These are phyloP conservation scores for Powellomyces hirtus DNA, from an alignment of 192 early-diverging fungal species.

Conservation along the genomic window DNA sequence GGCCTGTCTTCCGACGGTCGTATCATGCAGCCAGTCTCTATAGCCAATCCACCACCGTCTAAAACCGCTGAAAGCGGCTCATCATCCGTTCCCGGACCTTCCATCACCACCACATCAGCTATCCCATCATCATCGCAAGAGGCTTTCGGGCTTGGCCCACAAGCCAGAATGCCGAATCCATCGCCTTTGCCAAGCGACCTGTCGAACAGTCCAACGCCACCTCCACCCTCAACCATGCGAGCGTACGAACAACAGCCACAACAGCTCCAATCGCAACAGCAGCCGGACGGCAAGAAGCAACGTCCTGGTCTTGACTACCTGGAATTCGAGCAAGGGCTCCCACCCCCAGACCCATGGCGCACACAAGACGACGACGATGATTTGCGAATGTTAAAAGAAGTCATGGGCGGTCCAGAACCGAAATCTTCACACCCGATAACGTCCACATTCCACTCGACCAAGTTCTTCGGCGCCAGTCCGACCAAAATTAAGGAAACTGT, in stretches of 20 bases:
- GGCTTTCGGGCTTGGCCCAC: no score
- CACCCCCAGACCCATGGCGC: slow-evolving; percentile 63
- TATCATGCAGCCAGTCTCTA: slow-evolving; percentile 46
- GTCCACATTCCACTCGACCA: not conserved
- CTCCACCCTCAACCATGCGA: not conserved
- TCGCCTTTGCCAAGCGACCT: not conserved
- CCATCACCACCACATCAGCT: not conserved
- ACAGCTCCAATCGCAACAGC: not conserved
- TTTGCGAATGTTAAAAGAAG: slow-evolving; percentile 50
- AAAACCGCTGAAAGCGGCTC: not conserved
- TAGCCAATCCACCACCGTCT: not conserved
- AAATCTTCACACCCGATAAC: not conserved
- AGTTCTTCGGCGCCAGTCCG: not conserved
- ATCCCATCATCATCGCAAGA: not conserved
- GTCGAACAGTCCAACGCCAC: not conserved
- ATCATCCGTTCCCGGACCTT: not conserved
- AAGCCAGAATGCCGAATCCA: slow-evolving; percentile 10
- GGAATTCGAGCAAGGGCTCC: slow-evolving; percentile 65
- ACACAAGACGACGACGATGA: slow-evolving; percentile 52
- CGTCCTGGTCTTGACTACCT: slow-evolving; percentile 43
- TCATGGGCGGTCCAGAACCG: slow-evolving; percentile 49
- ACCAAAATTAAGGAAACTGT: not conserved
- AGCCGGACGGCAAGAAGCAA: not conserved
- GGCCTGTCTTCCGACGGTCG: slow-evolving; percentile 52
- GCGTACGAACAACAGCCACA: not conserved